These are phyloP conservation scores for Rubroshorea leprosula DNA, from an alignment of 345 rosid species.

Conservation along the genomic window DNA sequence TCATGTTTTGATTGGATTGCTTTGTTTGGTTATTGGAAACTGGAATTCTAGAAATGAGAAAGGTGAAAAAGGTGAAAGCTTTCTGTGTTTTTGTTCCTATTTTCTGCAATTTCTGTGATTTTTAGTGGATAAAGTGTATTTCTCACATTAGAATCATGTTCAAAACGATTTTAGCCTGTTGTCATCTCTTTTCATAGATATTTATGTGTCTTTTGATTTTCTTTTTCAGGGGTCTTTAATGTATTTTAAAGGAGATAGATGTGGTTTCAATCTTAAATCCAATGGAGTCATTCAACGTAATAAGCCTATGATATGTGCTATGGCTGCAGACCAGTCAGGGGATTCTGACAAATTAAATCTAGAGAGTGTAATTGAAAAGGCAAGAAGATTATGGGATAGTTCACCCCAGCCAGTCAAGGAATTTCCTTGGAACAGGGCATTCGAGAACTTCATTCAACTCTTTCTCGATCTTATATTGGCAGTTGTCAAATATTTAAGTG, in stretches of 20 bases:
- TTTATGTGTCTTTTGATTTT: not conserved
- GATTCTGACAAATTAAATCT: conserved; percentile 51
- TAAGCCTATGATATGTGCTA: conserved; percentile 37
- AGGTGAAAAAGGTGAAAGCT: too few relatives aligned
- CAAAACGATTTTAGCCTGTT: not conserved
- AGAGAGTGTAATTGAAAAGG: conserved; percentile 36
- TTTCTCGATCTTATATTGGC: conserved; percentile 60
- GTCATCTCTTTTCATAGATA: not conserved
- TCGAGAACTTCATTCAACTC: conserved; percentile 67
- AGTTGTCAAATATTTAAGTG: conserved; percentile 60
- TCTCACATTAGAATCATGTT: too few relatives aligned
- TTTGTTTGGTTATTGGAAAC: too few relatives aligned
- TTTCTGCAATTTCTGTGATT: too few relatives aligned
- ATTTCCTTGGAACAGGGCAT: conserved; percentile 73
- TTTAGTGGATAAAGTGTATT: too few relatives aligned
- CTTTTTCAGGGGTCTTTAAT: conserved; percentile 24
- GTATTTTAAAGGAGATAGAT: conserved; percentile 15
- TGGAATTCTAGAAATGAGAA: too few relatives aligned
- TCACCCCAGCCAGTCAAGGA: conserved; percentile 72
- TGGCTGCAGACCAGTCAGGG: conserved; percentile 56
- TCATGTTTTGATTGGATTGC: not conserved
- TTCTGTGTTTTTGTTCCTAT: too few relatives aligned
- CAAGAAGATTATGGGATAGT: conserved; percentile 51
- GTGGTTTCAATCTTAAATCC: conserved; percentile 16
- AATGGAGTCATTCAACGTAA: conserved; percentile 21